These are phyloP conservation scores for Macrolepiota fuliginosa DNA, from an alignment of 768 basidiomycete species.

Conservation along the genomic window DNA sequence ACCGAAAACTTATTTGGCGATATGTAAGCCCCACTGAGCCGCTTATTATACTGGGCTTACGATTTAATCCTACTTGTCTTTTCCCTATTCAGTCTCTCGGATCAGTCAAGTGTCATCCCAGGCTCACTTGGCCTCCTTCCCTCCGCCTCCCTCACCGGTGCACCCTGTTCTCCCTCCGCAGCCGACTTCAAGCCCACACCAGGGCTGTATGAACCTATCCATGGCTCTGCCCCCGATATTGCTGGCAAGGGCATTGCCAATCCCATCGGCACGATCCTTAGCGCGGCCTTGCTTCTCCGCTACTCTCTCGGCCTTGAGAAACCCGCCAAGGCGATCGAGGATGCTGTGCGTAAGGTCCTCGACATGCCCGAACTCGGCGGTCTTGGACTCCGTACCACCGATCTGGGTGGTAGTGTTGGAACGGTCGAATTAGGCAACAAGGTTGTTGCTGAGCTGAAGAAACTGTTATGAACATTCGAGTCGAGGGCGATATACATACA, in stretches of 20 bases:
- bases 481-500: not conserved
- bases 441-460: constrained; percentile 71
- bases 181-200: constrained; percentile 71
- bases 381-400: constrained; percentile 76
- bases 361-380: constrained; percentile 72
- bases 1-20: constrained; percentile 98
- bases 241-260: constrained; percentile 94
- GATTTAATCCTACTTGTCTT: not conserved
- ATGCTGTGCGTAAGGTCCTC: constrained; percentile 86
- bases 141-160: constrained; percentile 93
- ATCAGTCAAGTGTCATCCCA: constrained; percentile 95
- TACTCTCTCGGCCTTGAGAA: constrained; percentile 53
- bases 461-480: constrained; percentile 38
- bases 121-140: constrained; percentile 96
- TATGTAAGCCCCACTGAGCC: constrained; percentile 61
- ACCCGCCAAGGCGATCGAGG: constrained; percentile 55
- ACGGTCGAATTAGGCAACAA: constrained; percentile 85
- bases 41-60: constrained; percentile 8
- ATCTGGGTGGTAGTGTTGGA: constrained; percentile 56
- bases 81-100: constrained; percentile 68
- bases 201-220: constrained; percentile 97
- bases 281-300: constrained; percentile 87
- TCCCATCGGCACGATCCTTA: constrained; percentile 93
- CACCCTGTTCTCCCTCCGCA: constrained; percentile 57
- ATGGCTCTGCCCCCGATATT: constrained; percentile 93